Base-by-base conservation (phyloP, 805 yeast species). In the Barnettozyma botsteinii region DNA sequence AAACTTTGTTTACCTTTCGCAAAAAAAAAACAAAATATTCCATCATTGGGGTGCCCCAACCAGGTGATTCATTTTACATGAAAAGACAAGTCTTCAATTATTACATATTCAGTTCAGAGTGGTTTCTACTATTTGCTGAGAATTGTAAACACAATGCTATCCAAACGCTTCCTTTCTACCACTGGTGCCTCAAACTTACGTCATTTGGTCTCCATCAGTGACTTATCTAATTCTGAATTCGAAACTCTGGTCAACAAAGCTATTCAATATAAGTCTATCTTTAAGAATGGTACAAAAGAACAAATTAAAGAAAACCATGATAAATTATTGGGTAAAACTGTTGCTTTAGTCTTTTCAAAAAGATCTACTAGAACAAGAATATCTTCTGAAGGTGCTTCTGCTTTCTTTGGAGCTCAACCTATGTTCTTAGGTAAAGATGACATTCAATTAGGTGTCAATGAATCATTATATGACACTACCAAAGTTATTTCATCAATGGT, bases 391-490 rank as follows among this genome's bases (percentile, higher is more conserved):
- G 97, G 95, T 37, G 98, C 98, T 13, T 85, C 89, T 11, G 73
- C 85, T 3, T 88, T 83, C 59, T 84, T 91, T 50, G 98, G 98
- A 15, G 98, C 89, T 7, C 93, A 82, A 52, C 96, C 98, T 11
- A 84, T 93, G 93, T 93, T 93, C 56, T 70, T 93, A 50, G 98
- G 98, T 37, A 87, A 84, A 53, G 96, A 89, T 51, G 98, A 93
- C 54, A 93, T 93, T 58, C 98, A 93, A 64, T 69, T 93, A 41
- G 98, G 98, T 32, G 96, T 87, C 32, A 93, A 93, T 58, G 98
- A 93, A 68, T 74, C 93, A 0, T 65, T 87, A 43, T 83, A 84
- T 54, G 98, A 93, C 61, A 84, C 97, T 2, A 74, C 96, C 14
- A 79, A 77, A 49, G 95, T 93, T 26, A 75, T 93, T 5, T 84